Base-by-base conservation (phyloP, 179 eudicot species). In the Beta macrorhiza region DNA sequence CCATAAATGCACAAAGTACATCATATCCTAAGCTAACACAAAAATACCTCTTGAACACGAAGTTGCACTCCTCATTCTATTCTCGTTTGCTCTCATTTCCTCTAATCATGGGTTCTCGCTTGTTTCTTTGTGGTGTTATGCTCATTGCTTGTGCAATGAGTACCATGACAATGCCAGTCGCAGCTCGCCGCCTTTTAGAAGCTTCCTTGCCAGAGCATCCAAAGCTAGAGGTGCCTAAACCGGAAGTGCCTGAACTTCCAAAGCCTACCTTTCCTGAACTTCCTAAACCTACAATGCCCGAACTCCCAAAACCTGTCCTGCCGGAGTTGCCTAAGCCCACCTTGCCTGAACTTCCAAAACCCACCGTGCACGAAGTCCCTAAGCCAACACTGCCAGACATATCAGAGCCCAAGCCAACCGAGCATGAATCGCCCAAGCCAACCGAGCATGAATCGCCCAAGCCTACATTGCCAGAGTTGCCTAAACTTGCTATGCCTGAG, bases 191-290 rank as follows among this genome's bases (percentile, higher is more conserved):
- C 49, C 87, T 82, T 64, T 70, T 83, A 13, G 87, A 83, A 71
- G 62, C 77, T 14, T 61, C 83, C 51, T 45, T 82, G 59, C 89
- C 87, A 1, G 83, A 88, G 62, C 76, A 80, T 75, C 88, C 89
- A 3, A 83, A 85, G 51, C 81, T 81, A 22, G 85, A 80, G 51
- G 14, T 85, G 25, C 88, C 87, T 4, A 76, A 79, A 58, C 51
- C 81, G 56, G 56, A 57, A 57, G 57, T 19, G 59, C 61, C 84
- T 85, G 55, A 47, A 47, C 55, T 45, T 83, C 78, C 77, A 64
- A 25, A 64, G 42, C 68, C 68, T 64, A 64, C 22, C 19, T 16
- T 74, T 12, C 77, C 63, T 29, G 47, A 74, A 45, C 11, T 73
- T 53, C 45, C 76, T 0, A 79, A 79, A 14, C 70, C 76, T 14